Evolutionary conservation across 2,329 filamentous ascomycete species (phyloP).

Genomic region (Sporothrix protearum): DNA sequence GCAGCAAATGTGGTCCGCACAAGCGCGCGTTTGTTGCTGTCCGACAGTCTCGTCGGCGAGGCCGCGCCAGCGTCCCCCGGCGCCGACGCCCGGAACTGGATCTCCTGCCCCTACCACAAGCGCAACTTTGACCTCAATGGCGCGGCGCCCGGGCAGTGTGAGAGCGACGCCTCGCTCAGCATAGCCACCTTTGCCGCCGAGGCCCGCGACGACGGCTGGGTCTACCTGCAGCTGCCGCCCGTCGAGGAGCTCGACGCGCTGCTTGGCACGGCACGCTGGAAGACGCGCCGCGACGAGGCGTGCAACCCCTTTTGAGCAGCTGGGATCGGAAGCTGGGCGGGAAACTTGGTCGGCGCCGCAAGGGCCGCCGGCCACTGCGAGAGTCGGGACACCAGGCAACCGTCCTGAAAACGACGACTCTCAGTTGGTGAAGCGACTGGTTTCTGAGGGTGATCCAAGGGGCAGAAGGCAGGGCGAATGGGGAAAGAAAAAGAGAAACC

Average conservation of each 20-base stretch:
- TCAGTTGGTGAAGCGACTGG: too few species aligned
- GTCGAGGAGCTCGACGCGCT: constrained; percentile 75
- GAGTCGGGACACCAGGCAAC: too few species aligned
- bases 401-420: too few species aligned
- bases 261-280: constrained; percentile 75
- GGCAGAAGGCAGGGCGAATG: too few species aligned
- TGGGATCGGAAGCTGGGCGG: constrained; percentile 17
- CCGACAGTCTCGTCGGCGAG: constrained; percentile 78
- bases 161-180: constrained; percentile 70
- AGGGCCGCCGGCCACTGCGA: too few species aligned
- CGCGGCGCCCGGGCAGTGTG: constrained; percentile 57
- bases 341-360: too few species aligned
- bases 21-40: constrained; percentile 86
- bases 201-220: constrained; percentile 66
- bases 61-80: constrained; percentile 37
- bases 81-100: too few species aligned
- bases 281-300: constrained; percentile 68
- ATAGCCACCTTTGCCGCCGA: constrained; percentile 81
- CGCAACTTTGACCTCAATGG: constrained; percentile 76
- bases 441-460: too few species aligned
- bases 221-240: constrained; percentile 78
- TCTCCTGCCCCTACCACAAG: constrained; percentile 89
- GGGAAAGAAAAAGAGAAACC: too few species aligned
- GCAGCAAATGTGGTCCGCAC: constrained; percentile 94
- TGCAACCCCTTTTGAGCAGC: background rate